Evolutionary conservation across 2,329 filamentous ascomycete species (phyloP), one percentile per base, ranked within the genome.

Genomic region (Colletotrichum lini): DNA sequence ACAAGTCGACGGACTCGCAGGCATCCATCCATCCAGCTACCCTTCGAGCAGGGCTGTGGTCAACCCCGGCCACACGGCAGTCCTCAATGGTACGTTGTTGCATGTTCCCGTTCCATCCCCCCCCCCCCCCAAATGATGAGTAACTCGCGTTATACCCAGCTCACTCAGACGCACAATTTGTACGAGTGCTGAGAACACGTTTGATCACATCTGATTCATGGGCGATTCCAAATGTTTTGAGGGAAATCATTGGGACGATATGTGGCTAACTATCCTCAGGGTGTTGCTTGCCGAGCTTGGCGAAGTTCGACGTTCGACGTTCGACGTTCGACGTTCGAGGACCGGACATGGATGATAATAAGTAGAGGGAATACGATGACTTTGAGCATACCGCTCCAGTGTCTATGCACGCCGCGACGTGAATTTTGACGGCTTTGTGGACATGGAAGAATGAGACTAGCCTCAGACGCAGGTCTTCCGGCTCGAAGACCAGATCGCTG

Each of bases 151-250:
- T 63, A 59, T 59, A 63, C 60, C 60, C 60, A 63, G 60, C 60
- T 63, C 60, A 63, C 60, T 54, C 60, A 63, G 60, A 63, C 60
- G 60, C 60, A 63, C 49, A 52, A 63, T 40, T 12, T 54, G 60
- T 63, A 49, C 60, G 60, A 38, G 49, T 63, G 60, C 60, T 63
- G 60, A 63, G 60, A 63, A 63, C 38, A 63, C 60, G 60, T 63
- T 63, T 54, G 60, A 63, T 63, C 60, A 63, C 38, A n/a, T 63
- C 60, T 63, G 60, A 63, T 63, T 54, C 50, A 21, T 63, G 30
- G 40, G 21, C 23, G 16, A 10, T 16, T 12, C 35, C 13, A 42
- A 45, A 6, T 54, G 44, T 62, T 16, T n/a, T 26, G n/a, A 6
- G 8, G 30, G 23, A 26, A 5, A 13, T n/a, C 8, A 5, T 26